A percentile compares a stretch with the other conserved stretches of the same genome.
Evolutionary conservation across 495 filamentous ascomycete genomes (phyloP).

Genomic region (Lasiosphaeria ovina): DNA sequence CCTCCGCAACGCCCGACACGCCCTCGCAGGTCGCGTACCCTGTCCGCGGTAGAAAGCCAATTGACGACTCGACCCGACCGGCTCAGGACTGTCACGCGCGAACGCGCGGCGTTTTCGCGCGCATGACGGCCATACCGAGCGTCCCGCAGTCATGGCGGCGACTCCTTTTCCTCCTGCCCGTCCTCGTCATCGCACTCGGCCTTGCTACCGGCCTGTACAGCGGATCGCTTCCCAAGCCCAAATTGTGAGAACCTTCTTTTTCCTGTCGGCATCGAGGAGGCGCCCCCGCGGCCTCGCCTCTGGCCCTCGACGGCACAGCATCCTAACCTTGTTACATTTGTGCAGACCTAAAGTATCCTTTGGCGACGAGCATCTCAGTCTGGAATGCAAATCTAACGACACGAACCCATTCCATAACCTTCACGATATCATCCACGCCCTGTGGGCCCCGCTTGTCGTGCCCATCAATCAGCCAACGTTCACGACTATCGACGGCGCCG

Average conservation of each 20-base stretch:
- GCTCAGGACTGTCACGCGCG: background rate
- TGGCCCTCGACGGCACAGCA: background rate
- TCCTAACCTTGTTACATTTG: background rate
- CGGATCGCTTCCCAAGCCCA: conserved; percentile 18
- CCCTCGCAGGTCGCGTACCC: too few relatives aligned
- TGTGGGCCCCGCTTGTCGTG: conserved; percentile 27
- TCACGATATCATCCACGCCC: conserved; percentile 22
- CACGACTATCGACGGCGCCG: conserved; percentile 24
- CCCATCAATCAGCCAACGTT: conserved; percentile 27
- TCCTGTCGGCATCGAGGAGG: too few relatives aligned
- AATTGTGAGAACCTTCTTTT: conserved; percentile 15
- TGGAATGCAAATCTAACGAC: conserved; percentile 8
- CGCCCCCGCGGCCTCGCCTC: background rate
- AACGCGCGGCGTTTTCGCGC: conserved; percentile 3
- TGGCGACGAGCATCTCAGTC: conserved; percentile 2
- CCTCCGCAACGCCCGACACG: too few relatives aligned
- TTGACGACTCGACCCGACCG: too few relatives aligned
- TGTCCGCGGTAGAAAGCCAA: too few relatives aligned
- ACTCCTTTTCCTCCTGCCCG: conserved; percentile 18
- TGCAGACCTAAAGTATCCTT: conserved; percentile 25
- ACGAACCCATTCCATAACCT: conserved; percentile 15
- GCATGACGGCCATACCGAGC: conserved; percentile 17
- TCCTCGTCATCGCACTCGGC: conserved; percentile 15
- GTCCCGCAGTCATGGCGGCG: conserved; percentile 29
- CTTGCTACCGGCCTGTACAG: conserved; percentile 21